Evolutionary conservation across 139 green algal genomes (phyloP).

Genomic region (Zygnema circumcarinatum): DNA sequence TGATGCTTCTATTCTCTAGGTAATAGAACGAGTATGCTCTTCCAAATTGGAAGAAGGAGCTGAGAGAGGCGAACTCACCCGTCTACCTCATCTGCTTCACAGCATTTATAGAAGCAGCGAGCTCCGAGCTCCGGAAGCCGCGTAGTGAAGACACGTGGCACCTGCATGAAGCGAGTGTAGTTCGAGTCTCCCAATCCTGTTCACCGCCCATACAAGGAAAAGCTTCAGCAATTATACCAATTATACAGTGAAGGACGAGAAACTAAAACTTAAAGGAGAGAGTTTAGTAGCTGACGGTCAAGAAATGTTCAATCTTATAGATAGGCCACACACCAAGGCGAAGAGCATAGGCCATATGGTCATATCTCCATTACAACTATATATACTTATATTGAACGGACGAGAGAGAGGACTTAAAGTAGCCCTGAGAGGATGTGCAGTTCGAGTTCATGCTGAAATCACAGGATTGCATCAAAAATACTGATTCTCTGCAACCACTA

Average conservation of each 20-base stretch:
- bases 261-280: slow-evolving; percentile 53
- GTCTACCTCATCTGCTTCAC: slow-evolving; percentile 94
- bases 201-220: slow-evolving; percentile 73
- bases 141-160: slow-evolving; percentile 75
- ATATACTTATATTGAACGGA: no score
- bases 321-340: no score
- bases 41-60: no score
- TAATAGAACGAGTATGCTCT: no score
- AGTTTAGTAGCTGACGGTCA: slow-evolving; percentile 37
- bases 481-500: no score
- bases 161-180: slow-evolving; percentile 92
- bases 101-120: slow-evolving; percentile 72
- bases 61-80: slow-evolving; percentile 61
- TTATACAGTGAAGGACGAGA: background rate
- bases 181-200: slow-evolving; percentile 97
- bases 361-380: no score
- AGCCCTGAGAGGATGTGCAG: no score
- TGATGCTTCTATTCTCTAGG: no score
- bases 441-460: no score
- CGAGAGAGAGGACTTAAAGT: no score
- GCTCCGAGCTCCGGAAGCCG: slow-evolving; percentile 83
- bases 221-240: background rate
- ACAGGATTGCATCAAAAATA: no score
- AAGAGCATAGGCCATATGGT: no score
- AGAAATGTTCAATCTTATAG: slow-evolving; percentile 69